These are phyloP conservation scores for Vigna hirtella DNA, from an alignment of 306 rosid species.

Conservation along the genomic window DNA sequence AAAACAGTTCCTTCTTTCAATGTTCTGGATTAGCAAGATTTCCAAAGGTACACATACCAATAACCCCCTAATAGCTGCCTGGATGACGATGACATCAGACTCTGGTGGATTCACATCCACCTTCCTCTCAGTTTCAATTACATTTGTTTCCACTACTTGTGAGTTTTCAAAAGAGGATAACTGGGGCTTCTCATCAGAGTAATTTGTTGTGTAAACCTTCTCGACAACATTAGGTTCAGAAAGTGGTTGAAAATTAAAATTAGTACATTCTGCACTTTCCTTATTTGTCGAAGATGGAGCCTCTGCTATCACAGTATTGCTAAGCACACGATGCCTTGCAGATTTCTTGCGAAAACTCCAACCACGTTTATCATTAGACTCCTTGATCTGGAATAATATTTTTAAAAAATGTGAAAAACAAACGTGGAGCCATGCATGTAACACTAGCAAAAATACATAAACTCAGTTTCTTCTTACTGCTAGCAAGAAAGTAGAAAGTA, in stretches of 20 bases:
- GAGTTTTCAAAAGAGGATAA: constrained; percentile 49
- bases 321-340: constrained; percentile 85
- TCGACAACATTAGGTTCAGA: constrained; percentile 61
- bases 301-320: constrained; percentile 79
- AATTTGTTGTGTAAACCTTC: constrained; percentile 57
- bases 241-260: constrained; percentile 52
- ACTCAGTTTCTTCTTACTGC: not conserved
- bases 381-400: constrained; percentile 61
- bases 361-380: constrained; percentile 78
- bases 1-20: constrained; percentile 5
- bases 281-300: constrained; percentile 60
- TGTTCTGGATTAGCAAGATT: constrained; percentile 27
- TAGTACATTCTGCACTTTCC: constrained; percentile 68
- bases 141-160: constrained; percentile 49
- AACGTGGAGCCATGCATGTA: constrained; percentile 2
- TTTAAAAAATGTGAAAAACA: constrained; percentile 1
- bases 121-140: constrained; percentile 53
- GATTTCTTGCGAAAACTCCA: constrained; percentile 98
- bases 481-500: constrained; percentile 5
- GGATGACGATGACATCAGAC: constrained; percentile 68
- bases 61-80: constrained; percentile 76
- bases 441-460: not conserved
- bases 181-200: constrained; percentile 63
- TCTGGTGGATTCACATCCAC: constrained; percentile 58
- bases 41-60: constrained; percentile 62